Evolutionary conservation across 2,329 filamentous ascomycete genomes (phyloP), one percentile per base, ranked within the genome.

Genomic region (Ophiostoma piceae): DNA sequence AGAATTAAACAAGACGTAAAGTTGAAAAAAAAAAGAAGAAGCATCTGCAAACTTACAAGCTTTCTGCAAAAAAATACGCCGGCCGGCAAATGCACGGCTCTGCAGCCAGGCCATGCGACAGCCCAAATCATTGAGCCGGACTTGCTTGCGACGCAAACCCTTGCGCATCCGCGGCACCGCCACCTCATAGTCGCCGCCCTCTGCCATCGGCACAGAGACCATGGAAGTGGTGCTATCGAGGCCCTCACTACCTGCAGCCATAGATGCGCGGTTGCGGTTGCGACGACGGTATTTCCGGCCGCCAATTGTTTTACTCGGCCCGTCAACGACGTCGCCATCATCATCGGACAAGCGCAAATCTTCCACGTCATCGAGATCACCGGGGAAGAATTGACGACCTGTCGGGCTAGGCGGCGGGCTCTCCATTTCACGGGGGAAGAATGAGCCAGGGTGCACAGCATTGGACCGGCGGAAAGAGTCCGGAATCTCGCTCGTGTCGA

Each of bases 101-200:
- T 98, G 94, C 69, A 94, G 89, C 94, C 95, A 99, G 67, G 92
- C 94, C 91, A 99, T 96, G 66, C 94, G 88, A 78, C 96, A 96
- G 2, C 93, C 94, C 65, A 98, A 82, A 77, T 98, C 94, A 77
- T 98, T 98, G 72, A 98, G 82, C 67, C 92, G 87, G n/a, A 95
- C 88, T 78, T 98, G 94, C 81, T 92, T 95, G 67, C 84, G 86
- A 67, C 92, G 87, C 74, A 88, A 86, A 64, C 83, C 82, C 76
- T 87, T 88, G 67, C 88, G 88, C 79, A 93, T 88, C 71, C 88
- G 85, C 35, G 94, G 92, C 57, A 96, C 89, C 1, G 88, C 86
- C 51, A 96, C 84, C 76, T 92, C 89, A 26, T 85, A 85, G 72
- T 94, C 90, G 43, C 82, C 68, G 67, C 68, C 39, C 67, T 94